These are phyloP conservation scores for Agrocybe pediades DNA, from an alignment of 768 basidiomycete genomes.

Conservation along the genomic window DNA sequence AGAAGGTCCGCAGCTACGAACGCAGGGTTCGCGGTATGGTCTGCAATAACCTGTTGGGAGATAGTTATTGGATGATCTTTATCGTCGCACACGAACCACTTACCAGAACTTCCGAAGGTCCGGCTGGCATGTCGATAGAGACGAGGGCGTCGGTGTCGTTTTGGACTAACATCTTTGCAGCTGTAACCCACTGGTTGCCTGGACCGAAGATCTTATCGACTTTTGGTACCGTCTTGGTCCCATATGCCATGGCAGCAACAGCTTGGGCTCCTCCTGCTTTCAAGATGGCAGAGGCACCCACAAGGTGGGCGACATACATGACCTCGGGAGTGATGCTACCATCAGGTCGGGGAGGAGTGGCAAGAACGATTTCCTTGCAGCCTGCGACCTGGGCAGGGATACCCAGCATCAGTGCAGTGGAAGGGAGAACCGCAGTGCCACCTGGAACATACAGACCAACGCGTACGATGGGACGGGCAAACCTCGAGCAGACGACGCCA, in stretches of 20 bases:
- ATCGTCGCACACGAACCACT: too few relatives aligned
- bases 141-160: constrained; percentile 97
- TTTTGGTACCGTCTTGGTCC: constrained; percentile 92
- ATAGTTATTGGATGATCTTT: too few relatives aligned
- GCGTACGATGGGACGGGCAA: constrained; percentile 92
- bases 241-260: constrained; percentile 94
- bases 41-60: constrained; percentile 81
- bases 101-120: constrained; percentile 96
- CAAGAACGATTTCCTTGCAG: constrained; percentile 88
- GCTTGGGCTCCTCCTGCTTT: constrained; percentile 98
- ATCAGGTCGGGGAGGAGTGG: constrained; percentile 93
- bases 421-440: constrained; percentile 94
- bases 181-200: constrained; percentile 99
- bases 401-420: constrained; percentile 97
- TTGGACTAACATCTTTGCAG: constrained; percentile 98
- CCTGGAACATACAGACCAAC: constrained; percentile 98
- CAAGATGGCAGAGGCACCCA: constrained; percentile 88
- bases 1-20: constrained; percentile 97
- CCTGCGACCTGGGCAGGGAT: constrained; percentile 97
- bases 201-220: constrained; percentile 99
- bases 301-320: constrained; percentile 91
- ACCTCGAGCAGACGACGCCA: constrained; percentile 93
- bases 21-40: constrained; percentile 79
- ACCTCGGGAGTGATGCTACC: constrained; percentile 96
- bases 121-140: constrained; percentile 99